Percentiles rank a stretch among this genome's conserved stretches.
Conservation (phyloP, 495 filamentous ascomycete species). For the Aspergillus sclerotiicarbonarius region DNA sequence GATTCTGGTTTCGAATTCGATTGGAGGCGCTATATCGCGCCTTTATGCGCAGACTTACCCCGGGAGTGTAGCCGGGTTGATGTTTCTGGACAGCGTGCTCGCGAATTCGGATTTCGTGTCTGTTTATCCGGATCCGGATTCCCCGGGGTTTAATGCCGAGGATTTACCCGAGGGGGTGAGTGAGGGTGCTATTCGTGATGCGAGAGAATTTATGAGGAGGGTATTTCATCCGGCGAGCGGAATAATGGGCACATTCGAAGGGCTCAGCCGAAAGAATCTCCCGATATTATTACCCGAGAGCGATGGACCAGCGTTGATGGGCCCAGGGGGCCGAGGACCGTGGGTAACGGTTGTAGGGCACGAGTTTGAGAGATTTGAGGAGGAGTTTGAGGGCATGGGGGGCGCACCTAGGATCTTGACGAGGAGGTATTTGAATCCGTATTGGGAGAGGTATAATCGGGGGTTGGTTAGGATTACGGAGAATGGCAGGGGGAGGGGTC, state of each 20-base stretch:
- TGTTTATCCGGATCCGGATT: constrained; percentile 47
- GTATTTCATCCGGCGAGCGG: constrained; percentile 51
- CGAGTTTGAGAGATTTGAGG: constrained; percentile 57
- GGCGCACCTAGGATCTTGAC: constrained; percentile 39
- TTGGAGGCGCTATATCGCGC: neutral
- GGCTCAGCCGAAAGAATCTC: constrained; percentile 50
- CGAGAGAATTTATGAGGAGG: constrained; percentile 35
- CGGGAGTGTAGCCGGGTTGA: constrained; percentile 1
- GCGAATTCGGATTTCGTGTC: constrained; percentile 56
- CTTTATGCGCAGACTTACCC: constrained; percentile 4
- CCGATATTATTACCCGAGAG: constrained; percentile 46
- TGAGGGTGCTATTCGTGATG: constrained; percentile 41
- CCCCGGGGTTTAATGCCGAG: constrained; percentile 29
- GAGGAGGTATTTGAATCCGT: constrained; percentile 51
- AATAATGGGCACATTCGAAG: constrained; percentile 46
- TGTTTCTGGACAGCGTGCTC: constrained; percentile 55
- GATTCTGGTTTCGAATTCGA: neutral
- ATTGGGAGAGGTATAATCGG: constrained; percentile 56
- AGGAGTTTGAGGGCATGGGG: constrained; percentile 39
- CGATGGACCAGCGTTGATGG: constrained; percentile 46
- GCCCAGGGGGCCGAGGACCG: constrained; percentile 32
- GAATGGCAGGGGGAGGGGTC: constrained; percentile 36
- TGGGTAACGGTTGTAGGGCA: constrained; percentile 58
- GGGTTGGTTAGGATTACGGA: constrained; percentile 50
- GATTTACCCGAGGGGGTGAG: constrained; percentile 43